Percentiles rank a stretch among this genome's conserved stretches.
Evolutionary conservation across 176 grass and related monocot species (phyloP).

Genomic region (Areca catechu): DNA sequence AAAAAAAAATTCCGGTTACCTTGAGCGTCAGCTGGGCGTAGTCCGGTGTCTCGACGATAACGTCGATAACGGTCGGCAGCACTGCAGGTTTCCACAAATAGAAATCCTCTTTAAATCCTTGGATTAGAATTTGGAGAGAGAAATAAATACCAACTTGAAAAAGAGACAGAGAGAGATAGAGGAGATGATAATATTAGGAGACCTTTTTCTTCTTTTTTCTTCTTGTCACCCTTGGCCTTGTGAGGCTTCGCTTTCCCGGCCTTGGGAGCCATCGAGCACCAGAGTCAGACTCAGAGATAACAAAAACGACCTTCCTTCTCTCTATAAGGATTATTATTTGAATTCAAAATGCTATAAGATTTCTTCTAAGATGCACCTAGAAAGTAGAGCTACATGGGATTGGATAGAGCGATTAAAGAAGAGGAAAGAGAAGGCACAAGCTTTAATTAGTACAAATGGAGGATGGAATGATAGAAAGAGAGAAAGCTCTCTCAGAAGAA

Average conservation of each 20-base stretch:
- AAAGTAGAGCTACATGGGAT: no score
- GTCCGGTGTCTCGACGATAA: constrained; percentile 81
- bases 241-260: constrained; percentile 72
- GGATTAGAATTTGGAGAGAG: not conserved
- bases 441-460: no score
- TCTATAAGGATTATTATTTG: no score
- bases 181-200: no score
- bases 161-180: not conserved
- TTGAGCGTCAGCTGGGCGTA: constrained; percentile 80
- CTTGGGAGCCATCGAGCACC: constrained; percentile 72
- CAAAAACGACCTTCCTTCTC: no score
- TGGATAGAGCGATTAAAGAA: no score
- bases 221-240: constrained; percentile 89
- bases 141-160: not conserved
- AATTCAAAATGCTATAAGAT: no score
- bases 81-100: constrained; percentile 33
- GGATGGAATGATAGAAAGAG: no score
- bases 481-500: no score
- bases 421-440: no score
- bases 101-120: constrained; percentile 12
- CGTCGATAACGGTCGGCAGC: constrained; percentile 62
- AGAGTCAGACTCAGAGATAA: not conserved
- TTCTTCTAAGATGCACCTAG: no score
- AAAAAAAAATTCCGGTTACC: constrained; percentile 19
- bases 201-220: constrained; percentile 99